Conservation (phyloP, 352 stramenopile species). For the Pythium folliculosum region DNA sequence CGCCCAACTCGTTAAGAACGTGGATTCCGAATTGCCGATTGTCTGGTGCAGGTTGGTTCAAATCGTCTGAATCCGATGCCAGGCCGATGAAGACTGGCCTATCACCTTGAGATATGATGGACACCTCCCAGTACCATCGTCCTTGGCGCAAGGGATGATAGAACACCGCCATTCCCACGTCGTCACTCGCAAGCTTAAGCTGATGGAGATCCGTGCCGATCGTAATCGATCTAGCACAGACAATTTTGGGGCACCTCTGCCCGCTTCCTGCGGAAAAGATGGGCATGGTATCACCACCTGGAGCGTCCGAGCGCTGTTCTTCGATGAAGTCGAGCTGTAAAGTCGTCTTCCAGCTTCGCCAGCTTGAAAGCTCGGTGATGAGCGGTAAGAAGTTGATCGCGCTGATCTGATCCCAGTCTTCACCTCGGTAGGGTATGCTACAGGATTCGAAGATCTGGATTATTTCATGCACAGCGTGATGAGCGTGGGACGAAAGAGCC, state of each 20-base stretch:
- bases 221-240: constrained; percentile 62
- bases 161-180: constrained; percentile 64
- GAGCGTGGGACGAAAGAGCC: constrained; percentile 39
- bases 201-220: constrained; percentile 69
- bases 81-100: constrained; percentile 77
- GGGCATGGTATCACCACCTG: constrained; percentile 36
- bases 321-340: constrained; percentile 56
- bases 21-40: constrained; percentile 29
- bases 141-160: constrained; percentile 60
- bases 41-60: constrained; percentile 44
- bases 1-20: constrained; percentile 40
- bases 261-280: constrained; percentile 63
- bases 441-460: constrained; percentile 76
- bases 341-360: constrained; percentile 75
- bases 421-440: constrained; percentile 66
- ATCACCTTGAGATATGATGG: constrained; percentile 46
- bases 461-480: constrained; percentile 66
- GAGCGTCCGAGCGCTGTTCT: constrained; percentile 33
- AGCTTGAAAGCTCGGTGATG: constrained; percentile 73
- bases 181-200: constrained; percentile 52
- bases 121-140: constrained; percentile 85
- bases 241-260: constrained; percentile 67
- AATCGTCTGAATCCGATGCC: constrained; percentile 47
- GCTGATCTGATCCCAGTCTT: constrained; percentile 66
- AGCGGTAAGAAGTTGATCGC: constrained; percentile 61